phyloP scores from a whole-genome alignment of 106 monocot species.

The Platanthera guangdongensis region DNA sequence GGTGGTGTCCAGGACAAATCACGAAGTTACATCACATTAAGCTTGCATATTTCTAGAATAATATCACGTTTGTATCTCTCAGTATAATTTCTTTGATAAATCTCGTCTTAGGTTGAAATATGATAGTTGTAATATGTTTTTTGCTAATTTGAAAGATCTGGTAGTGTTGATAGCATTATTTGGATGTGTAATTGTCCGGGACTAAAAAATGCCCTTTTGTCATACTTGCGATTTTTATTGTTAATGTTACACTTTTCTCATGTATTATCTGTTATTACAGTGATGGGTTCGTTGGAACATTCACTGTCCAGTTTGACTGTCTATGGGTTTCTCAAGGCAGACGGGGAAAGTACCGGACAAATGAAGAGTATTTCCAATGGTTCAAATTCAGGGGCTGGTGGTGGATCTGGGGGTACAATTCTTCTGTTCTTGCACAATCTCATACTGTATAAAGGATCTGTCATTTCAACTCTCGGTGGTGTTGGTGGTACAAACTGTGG shows the following conservation, averaged over 20 bases:
- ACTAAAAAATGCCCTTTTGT: neutral
- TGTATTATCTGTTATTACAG: constrained; percentile 30
- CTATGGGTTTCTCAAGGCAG: constrained; percentile 63
- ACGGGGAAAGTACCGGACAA: constrained; percentile 65
- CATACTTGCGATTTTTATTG: neutral
- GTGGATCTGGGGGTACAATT: constrained; percentile 96
- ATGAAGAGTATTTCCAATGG: constrained; percentile 1
- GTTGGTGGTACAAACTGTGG: constrained; percentile 60
- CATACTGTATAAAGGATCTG: constrained; percentile 43
- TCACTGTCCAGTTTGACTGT: constrained; percentile 62
- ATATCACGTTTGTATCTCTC: too few species aligned
- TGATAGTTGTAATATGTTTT: neutral
- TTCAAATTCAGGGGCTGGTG: constrained; percentile 50
- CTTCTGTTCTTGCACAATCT: constrained; percentile 70
- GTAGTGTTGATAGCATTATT: neutral
- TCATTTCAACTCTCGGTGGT: constrained; percentile 83
- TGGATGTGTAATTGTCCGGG: neutral
- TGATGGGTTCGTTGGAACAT: constrained; percentile 89
- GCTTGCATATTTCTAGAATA: neutral
- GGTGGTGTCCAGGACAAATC: neutral
- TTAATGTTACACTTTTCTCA: neutral
- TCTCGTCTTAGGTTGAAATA: neutral
- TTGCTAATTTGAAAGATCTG: neutral
- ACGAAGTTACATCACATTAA: neutral
- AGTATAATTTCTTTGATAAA: neutral